phyloP scores from a whole-genome alignment of 2,329 filamentous ascomycete species.

The Calonectria montana region DNA sequence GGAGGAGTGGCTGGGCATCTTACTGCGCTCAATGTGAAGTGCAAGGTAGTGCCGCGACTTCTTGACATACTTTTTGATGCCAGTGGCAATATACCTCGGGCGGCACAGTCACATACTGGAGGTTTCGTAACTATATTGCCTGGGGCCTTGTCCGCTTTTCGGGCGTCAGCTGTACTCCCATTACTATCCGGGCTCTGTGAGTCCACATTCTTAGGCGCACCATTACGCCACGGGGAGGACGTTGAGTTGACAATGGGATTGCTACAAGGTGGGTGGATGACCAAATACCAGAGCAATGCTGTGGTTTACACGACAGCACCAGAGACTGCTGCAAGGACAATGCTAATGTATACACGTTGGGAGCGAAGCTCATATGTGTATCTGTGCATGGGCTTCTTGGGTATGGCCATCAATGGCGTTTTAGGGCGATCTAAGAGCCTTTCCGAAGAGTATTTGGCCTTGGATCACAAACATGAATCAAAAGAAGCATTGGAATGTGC shows the following conservation, averaged over 20 bases:
- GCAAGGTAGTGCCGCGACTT: background rate
- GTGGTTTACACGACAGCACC: background rate
- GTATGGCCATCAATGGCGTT: background rate
- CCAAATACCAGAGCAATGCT: background rate
- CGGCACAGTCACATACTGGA: background rate
- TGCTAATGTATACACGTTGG: slow-evolving; percentile 12
- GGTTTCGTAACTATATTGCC: background rate
- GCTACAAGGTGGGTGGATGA: background rate
- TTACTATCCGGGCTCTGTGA: background rate
- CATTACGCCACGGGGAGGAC: background rate
- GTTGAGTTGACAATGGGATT: background rate
- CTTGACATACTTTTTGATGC: background rate
- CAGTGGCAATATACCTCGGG: background rate
- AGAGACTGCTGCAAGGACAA: background rate
- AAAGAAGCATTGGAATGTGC: background rate
- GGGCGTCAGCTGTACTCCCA: background rate
- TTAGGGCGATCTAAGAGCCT: background rate
- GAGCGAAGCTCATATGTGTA: slow-evolving; percentile 10
- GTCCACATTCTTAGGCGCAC: background rate
- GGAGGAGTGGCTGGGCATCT: background rate
- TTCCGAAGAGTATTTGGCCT: background rate
- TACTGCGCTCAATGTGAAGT: background rate
- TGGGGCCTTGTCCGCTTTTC: background rate
- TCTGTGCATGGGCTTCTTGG: slow-evolving; percentile 1
- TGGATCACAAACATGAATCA: background rate